Conservation (phyloP, 1,139 yeast species). For the Candida tunisiensis region DNA sequence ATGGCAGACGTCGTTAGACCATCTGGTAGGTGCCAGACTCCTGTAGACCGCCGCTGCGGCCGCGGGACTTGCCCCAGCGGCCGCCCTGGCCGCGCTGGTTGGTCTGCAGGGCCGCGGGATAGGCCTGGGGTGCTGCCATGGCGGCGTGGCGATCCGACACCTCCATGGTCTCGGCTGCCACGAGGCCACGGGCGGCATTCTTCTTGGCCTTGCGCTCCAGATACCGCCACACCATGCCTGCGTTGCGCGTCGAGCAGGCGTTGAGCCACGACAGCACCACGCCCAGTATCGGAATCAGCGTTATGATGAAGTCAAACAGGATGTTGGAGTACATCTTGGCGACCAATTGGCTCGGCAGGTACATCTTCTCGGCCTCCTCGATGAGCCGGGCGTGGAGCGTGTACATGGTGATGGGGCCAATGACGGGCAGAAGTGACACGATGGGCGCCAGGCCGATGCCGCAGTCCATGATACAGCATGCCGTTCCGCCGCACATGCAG, state of each 20-base stretch:
- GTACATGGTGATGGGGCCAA: constrained; percentile 75
- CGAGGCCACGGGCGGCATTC: too few relatives aligned
- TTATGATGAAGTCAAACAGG: constrained; percentile 48
- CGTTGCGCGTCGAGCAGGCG: constrained; percentile 81
- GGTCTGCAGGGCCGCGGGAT: too few relatives aligned
- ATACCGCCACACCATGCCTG: constrained; percentile 39
- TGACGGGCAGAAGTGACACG: constrained; percentile 49
- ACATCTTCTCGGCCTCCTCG: constrained; percentile 36
- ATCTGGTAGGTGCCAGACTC: too few relatives aligned
- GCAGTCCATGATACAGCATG: constrained; percentile 59
- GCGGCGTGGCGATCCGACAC: too few relatives aligned
- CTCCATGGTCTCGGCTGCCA: too few relatives aligned
- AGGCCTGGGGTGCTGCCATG: too few relatives aligned
- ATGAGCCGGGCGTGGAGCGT: constrained; percentile 55
- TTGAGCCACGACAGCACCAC: constrained; percentile 62
- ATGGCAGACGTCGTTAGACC: too few relatives aligned
- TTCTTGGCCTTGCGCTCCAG: too few relatives aligned
- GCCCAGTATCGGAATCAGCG: constrained; percentile 71
- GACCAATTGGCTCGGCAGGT: constrained; percentile 40
- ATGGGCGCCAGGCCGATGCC: constrained; percentile 63
- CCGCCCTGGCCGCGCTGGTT: too few relatives aligned
- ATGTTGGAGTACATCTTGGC: constrained; percentile 66
- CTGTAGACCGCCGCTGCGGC: too few relatives aligned
- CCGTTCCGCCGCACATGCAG: constrained; percentile 50
- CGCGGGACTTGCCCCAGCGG: too few relatives aligned